Evolutionary conservation across 2,329 filamentous ascomycete species (phyloP).

Genomic region (Botrytis squamosa): DNA sequence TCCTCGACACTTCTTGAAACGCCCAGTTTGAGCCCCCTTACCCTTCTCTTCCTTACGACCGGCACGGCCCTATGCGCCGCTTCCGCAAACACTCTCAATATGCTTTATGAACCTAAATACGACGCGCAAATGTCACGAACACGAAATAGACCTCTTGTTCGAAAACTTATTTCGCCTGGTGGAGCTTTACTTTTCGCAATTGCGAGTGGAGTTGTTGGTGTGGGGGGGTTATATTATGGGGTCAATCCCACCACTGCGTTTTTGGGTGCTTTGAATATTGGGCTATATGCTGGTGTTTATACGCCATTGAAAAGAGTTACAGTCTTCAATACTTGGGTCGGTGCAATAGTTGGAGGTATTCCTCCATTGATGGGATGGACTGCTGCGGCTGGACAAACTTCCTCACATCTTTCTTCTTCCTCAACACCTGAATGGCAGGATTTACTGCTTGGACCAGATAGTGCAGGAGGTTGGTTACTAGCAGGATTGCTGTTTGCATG

Average conservation of each 20-base stretch:
- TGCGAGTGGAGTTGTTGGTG: slow-evolving; percentile 66
- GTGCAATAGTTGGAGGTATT: slow-evolving; percentile 87
- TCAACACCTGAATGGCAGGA: slow-evolving; percentile 70
- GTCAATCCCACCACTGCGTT: slow-evolving; percentile 92
- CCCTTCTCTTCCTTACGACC: slow-evolving; percentile 84
- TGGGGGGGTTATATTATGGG: slow-evolving; percentile 75
- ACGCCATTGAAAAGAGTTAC: slow-evolving; percentile 88
- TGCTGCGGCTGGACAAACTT: slow-evolving; percentile 85
- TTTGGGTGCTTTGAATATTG: slow-evolving; percentile 80
- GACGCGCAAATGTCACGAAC: slow-evolving; percentile 95
- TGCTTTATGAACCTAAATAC: slow-evolving; percentile 89
- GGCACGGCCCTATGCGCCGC: slow-evolving; percentile 89
- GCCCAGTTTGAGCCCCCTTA: slow-evolving; percentile 85
- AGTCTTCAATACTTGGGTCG: slow-evolving; percentile 90
- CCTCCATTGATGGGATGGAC: slow-evolving; percentile 98
- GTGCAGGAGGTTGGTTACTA: slow-evolving; percentile 82
- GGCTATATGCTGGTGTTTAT: slow-evolving; percentile 87
- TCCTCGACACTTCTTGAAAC: slow-evolving; percentile 61
- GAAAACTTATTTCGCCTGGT: slow-evolving; percentile 69
- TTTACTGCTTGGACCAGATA: slow-evolving; percentile 68
- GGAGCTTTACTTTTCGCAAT: slow-evolving; percentile 77
- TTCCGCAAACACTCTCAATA: slow-evolving; percentile 91
- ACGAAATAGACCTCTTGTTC: slow-evolving; percentile 82
- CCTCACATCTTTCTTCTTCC: slow-evolving; percentile 65
- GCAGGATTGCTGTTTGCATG: slow-evolving; percentile 84